Evolutionary conservation across 257 asterid genomes (phyloP), one percentile per base, ranked within the genome.

Genomic region (Agastache rugosa): DNA sequence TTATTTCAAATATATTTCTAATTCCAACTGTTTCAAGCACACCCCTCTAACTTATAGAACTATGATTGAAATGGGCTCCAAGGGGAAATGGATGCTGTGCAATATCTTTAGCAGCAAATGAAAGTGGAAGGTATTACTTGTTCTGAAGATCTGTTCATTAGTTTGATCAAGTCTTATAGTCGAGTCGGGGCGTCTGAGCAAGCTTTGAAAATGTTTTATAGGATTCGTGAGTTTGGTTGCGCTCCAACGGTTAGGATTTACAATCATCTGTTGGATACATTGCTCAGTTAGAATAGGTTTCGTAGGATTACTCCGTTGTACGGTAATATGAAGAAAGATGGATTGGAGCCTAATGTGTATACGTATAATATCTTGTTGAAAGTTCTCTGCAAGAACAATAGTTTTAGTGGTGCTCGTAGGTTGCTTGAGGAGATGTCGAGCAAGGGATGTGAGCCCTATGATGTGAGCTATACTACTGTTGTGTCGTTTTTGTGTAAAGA

Each of bases 91-190:
- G 97, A 93, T 68, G 89, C 79, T 50, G 88, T 93, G 69, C 97
- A 91, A 51, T 93, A 91, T 81, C 96, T 91, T 66, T 63, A 91
- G 78, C 92, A 88, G 59, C 97, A 91, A 77, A 93, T 93, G 97
- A 86, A 93, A 81, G 75, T 91, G 78, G 97, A 91, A 27, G 84
- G 87, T 2, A 60, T 90, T 25, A 39, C 62, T 77, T 89, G 91
- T 71, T 84, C 96, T 1, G 97, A 93, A 80, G 91, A 87, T 71
- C 45, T 82, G 22, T 87, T 93, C 69, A 78, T 91, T 31, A 70
- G 72, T 59, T 89, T 93, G 75, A 90, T 93, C 17, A 85, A 83
- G 60, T 88, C 93, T 8, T 93, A 87, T 48, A 81, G 82, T 75
- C 71, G 29, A 60, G 84, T 73, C 16, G 90, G 89, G 55, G 80